Conservation (phyloP, 306 rosid species). For the Trichosanthes cucumerina region DNA sequence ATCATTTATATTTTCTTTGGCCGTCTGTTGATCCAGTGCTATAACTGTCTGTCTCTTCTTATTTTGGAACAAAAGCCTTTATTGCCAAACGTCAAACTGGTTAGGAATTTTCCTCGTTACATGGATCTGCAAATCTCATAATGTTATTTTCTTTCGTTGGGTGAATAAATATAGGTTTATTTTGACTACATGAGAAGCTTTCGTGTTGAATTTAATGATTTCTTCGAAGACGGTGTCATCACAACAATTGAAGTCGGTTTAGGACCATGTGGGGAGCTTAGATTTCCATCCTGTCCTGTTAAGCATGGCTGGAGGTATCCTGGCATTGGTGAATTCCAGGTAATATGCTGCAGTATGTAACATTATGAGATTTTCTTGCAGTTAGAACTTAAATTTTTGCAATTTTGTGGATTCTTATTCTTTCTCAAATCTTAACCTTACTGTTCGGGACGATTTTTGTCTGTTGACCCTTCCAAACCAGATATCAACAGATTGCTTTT, state of each 20-base stretch:
- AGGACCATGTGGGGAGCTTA: conserved; percentile 95
- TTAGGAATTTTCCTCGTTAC: not conserved
- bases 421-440: not conserved
- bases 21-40: not conserved
- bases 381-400: not conserved
- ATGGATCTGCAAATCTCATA: not conserved
- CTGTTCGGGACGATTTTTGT: not conserved
- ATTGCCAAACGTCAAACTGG: not conserved
- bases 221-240: conserved; percentile 64
- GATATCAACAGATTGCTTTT: not conserved
- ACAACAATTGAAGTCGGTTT: conserved; percentile 85
- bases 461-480: not conserved
- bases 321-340: conserved; percentile 99
- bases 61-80: not conserved
- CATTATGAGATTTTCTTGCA: not conserved
- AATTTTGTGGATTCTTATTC: not conserved
- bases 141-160: not conserved
- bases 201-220: conserved; percentile 79
- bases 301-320: conserved; percentile 99
- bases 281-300: conserved; percentile 86
- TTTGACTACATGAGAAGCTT: conserved; percentile 99
- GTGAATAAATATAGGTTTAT: conserved; percentile 54
- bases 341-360: conserved; percentile 16
- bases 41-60: not conserved
- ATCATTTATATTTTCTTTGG: conserved; percentile 2